These are phyloP conservation scores for Hypoxylon sp. DNA, from an alignment of 2,329 filamentous ascomycete species.

Conservation along the genomic window DNA sequence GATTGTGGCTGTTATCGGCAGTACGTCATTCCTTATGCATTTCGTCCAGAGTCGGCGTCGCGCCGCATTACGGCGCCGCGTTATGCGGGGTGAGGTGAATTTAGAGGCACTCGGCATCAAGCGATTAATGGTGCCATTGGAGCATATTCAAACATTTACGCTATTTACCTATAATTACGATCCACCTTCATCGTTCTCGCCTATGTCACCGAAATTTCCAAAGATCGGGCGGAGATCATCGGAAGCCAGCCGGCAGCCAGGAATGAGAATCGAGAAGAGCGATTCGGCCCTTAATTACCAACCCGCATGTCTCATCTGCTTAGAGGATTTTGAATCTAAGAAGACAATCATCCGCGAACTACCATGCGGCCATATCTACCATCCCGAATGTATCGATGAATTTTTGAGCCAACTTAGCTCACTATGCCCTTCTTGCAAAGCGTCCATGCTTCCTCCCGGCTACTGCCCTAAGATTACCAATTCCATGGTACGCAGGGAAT, in stretches of 20 bases:
- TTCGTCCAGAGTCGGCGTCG: constrained; percentile 80
- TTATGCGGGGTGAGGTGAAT: constrained; percentile 85
- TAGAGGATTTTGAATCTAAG: constrained; percentile 81
- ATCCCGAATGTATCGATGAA: constrained; percentile 90
- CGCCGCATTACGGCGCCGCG: constrained; percentile 75
- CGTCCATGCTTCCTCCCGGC: constrained; percentile 79
- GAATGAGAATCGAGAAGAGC: constrained; percentile 48
- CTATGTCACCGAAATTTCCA: constrained; percentile 54
- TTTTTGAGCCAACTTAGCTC: constrained; percentile 85
- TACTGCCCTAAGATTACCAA: constrained; percentile 83
- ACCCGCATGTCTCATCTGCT: constrained; percentile 89
- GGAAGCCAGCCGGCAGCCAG: constrained; percentile 45
- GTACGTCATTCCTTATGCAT: constrained; percentile 81
- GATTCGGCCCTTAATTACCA: constrained; percentile 74
- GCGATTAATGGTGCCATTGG: constrained; percentile 80
- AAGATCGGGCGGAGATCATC: constrained; percentile 46
- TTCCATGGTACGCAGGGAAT: constrained; percentile 86
- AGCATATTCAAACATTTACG: constrained; percentile 80
- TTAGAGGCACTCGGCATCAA: constrained; percentile 89
- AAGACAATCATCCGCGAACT: constrained; percentile 84
- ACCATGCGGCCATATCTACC: constrained; percentile 92
- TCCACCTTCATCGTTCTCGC: constrained; percentile 59
- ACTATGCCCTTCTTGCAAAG: constrained; percentile 92
- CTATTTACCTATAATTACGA: constrained; percentile 81
- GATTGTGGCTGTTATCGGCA: constrained; percentile 75